Conservation (phyloP, 2,329 filamentous ascomycete species). For the Curvularia eragrostidis region DNA sequence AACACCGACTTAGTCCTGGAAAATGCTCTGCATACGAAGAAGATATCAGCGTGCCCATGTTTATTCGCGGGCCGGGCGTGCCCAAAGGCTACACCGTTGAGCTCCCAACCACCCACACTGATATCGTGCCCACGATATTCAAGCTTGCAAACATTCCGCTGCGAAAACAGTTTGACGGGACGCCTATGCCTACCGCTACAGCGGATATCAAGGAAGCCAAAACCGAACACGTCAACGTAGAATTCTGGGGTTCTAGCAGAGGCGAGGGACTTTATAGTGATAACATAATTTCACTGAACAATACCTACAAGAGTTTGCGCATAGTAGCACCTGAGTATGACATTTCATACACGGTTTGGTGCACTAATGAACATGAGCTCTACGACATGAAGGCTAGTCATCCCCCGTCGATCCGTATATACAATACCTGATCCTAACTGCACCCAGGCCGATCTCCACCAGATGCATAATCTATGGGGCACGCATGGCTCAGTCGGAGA, state of each 20-base stretch:
- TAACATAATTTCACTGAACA: neutral
- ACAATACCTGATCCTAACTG: neutral
- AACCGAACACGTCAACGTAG: neutral
- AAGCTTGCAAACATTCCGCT: neutral
- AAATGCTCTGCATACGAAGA: neutral
- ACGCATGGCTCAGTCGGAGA: neutral
- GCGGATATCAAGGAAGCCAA: neutral
- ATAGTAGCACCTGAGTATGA: neutral
- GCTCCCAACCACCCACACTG: neutral
- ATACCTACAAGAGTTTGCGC: neutral
- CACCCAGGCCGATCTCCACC: neutral
- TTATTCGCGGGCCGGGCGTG: neutral
- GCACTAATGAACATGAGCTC: neutral
- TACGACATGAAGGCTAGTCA: neutral
- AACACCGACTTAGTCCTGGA: conserved; percentile 48
- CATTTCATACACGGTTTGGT: conserved; percentile 2
- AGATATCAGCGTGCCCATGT: neutral
- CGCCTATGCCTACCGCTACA: neutral
- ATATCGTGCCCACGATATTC: neutral
- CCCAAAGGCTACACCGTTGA: neutral
- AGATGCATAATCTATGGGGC: neutral
- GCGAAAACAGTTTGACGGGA: neutral
- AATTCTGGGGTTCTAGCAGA: neutral
- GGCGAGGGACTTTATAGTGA: neutral
- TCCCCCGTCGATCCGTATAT: neutral